Conservation (phyloP, 2,329 filamentous ascomycete species). For the Aureobasidium sp. region DNA sequence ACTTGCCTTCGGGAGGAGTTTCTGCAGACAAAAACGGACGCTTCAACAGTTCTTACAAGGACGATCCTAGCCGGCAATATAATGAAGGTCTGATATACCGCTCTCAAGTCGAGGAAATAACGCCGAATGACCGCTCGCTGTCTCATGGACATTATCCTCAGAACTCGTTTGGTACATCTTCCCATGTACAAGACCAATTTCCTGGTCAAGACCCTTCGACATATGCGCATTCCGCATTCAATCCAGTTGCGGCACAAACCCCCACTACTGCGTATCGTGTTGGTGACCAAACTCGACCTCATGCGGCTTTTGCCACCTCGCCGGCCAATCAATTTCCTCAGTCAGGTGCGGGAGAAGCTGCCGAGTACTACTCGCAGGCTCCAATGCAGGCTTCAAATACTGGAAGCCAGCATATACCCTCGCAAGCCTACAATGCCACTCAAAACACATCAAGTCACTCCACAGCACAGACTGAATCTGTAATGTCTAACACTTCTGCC, state of each 20-base stretch:
- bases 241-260: conserved; percentile 38
- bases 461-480: background rate
- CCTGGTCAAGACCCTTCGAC: conserved; percentile 49
- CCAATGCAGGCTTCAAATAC: background rate
- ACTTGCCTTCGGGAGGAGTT: background rate
- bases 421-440: background rate
- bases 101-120: background rate
- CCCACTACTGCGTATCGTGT: conserved; percentile 57
- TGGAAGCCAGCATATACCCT: background rate
- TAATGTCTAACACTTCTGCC: background rate
- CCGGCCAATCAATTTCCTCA: conserved; percentile 50
- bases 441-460: background rate
- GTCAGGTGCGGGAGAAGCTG: conserved; percentile 53
- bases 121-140: background rate
- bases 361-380: conserved; percentile 44
- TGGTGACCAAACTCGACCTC: conserved; percentile 49
- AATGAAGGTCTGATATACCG: background rate
- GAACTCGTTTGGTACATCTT: conserved; percentile 20
- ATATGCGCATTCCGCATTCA: conserved; percentile 38
- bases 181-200: conserved; percentile 43
- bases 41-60: background rate
- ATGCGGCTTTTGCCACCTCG: conserved; percentile 38
- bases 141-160: background rate
- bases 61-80: background rate
- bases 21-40: background rate